Percentiles rank a stretch among this genome's conserved stretches.
Evolutionary conservation across 805 yeast genomes (phyloP).

Genomic region (Pichia manshurica): DNA sequence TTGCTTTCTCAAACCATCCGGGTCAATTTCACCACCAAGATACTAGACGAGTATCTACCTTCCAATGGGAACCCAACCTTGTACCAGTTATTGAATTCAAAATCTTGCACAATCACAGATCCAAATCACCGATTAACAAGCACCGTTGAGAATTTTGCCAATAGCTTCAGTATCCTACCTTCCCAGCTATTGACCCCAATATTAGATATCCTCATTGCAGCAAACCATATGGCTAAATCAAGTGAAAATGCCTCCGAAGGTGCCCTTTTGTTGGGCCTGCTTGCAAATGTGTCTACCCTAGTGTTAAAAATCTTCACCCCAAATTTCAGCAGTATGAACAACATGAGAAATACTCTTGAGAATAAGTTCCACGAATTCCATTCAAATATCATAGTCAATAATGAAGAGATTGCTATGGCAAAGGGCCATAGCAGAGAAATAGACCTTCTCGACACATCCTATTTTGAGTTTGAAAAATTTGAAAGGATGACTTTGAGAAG

Average conservation of each 20-base stretch:
- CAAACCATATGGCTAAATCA: constrained; percentile 61
- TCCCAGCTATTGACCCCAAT: constrained; percentile 81
- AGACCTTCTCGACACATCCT: constrained; percentile 69
- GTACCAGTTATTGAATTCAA: constrained; percentile 58
- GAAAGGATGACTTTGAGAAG: constrained; percentile 69
- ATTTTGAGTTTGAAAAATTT: constrained; percentile 76
- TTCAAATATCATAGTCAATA: constrained; percentile 69
- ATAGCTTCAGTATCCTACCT: constrained; percentile 66
- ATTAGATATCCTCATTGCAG: constrained; percentile 72
- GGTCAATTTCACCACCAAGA: constrained; percentile 53
- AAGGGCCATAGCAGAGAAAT: constrained; percentile 78
- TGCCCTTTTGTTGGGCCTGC: constrained; percentile 66
- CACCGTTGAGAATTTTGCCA: constrained; percentile 69
- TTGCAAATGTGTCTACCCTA: constrained; percentile 76
- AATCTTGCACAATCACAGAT: constrained; percentile 42
- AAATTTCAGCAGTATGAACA: constrained; percentile 76
- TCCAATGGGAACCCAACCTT: constrained; percentile 62
- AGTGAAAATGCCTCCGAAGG: constrained; percentile 76
- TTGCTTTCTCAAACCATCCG: constrained; percentile 56
- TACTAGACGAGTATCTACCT: constrained; percentile 70
- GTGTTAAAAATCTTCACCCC: constrained; percentile 76
- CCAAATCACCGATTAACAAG: constrained; percentile 82
- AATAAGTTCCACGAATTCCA: constrained; percentile 81
- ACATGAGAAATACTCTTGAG: constrained; percentile 72
- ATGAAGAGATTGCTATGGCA: constrained; percentile 83